Evolutionary conservation across 1,139 yeast genomes (phyloP).

Genomic region (Yamadazyma oceani): DNA sequence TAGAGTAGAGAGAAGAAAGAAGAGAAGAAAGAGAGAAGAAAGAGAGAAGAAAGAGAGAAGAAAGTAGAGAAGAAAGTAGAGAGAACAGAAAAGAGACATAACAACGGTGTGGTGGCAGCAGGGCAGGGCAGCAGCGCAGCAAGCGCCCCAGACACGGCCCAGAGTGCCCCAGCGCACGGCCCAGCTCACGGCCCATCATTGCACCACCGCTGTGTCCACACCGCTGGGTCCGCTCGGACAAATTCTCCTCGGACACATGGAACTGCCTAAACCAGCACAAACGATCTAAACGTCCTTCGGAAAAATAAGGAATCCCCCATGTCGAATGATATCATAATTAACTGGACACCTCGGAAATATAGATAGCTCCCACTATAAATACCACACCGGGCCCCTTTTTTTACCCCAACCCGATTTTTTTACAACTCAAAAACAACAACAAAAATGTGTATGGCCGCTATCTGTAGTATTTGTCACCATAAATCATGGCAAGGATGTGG

Average conservation of each 20-base stretch:
- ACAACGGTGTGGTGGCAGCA: too few relatives aligned
- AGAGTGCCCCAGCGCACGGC: too few relatives aligned
- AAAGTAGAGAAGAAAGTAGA: background rate
- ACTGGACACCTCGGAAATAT: background rate
- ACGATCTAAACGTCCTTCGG: background rate
- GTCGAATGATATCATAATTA: background rate
- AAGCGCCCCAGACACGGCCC: too few relatives aligned
- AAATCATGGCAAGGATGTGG: slow-evolving; percentile 44
- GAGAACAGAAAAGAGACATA: too few relatives aligned
- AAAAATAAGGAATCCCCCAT: slow-evolving; percentile 2
- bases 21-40: too few relatives aligned
- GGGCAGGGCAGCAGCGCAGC: too few relatives aligned
- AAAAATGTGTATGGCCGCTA: slow-evolving; percentile 20
- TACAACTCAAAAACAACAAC: background rate
- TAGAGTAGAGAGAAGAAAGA: background rate
- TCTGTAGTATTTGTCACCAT: slow-evolving; percentile 23
- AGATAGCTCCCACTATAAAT: background rate
- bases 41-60: background rate
- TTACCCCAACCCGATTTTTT: too few relatives aligned
- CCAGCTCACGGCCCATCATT: background rate
- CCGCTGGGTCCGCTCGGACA: too few relatives aligned
- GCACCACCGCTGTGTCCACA: too few relatives aligned
- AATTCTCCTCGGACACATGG: too few relatives aligned
- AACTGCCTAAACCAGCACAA: too few relatives aligned
- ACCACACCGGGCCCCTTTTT: background rate